Conservation (phyloP, 2,329 filamentous ascomycete species). For the Xylariaceae sp. region DNA sequence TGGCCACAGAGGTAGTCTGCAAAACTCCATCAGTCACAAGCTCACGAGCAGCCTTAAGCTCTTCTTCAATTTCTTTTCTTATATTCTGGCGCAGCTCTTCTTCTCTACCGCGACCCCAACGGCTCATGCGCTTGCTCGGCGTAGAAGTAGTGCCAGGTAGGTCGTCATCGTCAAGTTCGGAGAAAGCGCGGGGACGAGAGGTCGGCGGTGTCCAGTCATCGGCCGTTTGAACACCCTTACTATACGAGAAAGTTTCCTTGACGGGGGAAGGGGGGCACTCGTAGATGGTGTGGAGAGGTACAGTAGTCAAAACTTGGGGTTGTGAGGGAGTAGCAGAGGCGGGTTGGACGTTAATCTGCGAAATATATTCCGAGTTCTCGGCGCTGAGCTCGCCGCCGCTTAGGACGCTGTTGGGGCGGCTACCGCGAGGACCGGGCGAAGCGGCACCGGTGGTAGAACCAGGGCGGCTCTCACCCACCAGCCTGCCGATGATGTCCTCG, state of each 20-base stretch:
- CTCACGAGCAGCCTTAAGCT: slow-evolving; percentile 76
- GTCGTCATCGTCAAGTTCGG: slow-evolving; percentile 69
- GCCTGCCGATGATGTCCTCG: slow-evolving; percentile 82
- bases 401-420: slow-evolving; percentile 84
- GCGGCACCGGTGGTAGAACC: slow-evolving; percentile 70
- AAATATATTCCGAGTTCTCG: slow-evolving; percentile 68
- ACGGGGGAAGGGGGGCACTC: slow-evolving; percentile 79
- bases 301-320: slow-evolving; percentile 75
- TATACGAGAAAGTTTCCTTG: slow-evolving; percentile 92
- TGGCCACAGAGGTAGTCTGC: slow-evolving; percentile 50
- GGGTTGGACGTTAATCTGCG: slow-evolving; percentile 51
- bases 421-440: slow-evolving; percentile 72
- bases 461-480: slow-evolving; percentile 80
- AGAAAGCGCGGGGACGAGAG: slow-evolving; percentile 59
- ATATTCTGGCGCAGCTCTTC: slow-evolving; percentile 88
- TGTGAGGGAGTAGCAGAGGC: slow-evolving; percentile 46
- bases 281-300: slow-evolving; percentile 76
- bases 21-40: slow-evolving; percentile 59
- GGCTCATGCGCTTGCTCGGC: slow-evolving; percentile 76
- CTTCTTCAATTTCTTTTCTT: slow-evolving; percentile 89
- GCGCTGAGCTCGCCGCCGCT: slow-evolving; percentile 83
- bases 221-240: slow-evolving; percentile 92
- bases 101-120: slow-evolving; percentile 80
- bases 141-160: slow-evolving; percentile 60
- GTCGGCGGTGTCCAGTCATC: slow-evolving; percentile 71